Evolutionary conservation across 805 yeast species (phyloP).

Genomic region (Grigorovia humatica): DNA sequence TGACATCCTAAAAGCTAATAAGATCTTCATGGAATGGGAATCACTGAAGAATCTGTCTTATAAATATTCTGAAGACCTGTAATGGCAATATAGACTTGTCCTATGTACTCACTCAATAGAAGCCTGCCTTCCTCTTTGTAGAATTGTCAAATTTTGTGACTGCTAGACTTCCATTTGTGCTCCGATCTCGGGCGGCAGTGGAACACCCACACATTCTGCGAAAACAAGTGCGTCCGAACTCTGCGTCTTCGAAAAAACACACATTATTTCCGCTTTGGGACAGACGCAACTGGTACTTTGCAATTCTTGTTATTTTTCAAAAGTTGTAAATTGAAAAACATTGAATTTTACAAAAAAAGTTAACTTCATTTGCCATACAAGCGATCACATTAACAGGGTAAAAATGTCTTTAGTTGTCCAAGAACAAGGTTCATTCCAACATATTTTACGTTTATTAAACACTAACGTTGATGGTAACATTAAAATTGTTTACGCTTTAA

Average conservation of each 20-base stretch:
- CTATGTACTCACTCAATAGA: too few species aligned
- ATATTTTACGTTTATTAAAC: constrained; percentile 99
- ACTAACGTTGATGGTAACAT: constrained; percentile 99
- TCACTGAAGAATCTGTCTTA: constrained; percentile 56
- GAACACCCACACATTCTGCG: not conserved
- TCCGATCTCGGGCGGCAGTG: too few species aligned
- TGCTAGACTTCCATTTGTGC: not conserved
- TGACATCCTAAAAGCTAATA: constrained; percentile 70
- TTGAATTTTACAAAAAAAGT: not conserved
- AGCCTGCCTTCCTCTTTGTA: too few species aligned
- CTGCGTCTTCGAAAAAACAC: not conserved
- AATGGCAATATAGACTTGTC: not conserved
- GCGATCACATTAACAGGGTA: not conserved
- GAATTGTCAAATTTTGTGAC: not conserved
- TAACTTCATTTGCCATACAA: not conserved
- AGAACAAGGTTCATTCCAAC: constrained; percentile 99
- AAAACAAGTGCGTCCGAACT: not conserved
- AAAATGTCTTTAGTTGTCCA: constrained; percentile 93
- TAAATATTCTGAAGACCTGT: constrained; percentile 10
- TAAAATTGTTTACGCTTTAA: constrained; percentile 99
- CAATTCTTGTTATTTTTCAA: not conserved
- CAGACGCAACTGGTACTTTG: not conserved
- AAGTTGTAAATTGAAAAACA: not conserved
- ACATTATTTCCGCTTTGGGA: not conserved
- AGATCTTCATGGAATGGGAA: constrained; percentile 58